These are phyloP conservation scores for Stenogyne calaminthoides DNA, from an alignment of 305 asterid genomes.

Conservation along the genomic window DNA sequence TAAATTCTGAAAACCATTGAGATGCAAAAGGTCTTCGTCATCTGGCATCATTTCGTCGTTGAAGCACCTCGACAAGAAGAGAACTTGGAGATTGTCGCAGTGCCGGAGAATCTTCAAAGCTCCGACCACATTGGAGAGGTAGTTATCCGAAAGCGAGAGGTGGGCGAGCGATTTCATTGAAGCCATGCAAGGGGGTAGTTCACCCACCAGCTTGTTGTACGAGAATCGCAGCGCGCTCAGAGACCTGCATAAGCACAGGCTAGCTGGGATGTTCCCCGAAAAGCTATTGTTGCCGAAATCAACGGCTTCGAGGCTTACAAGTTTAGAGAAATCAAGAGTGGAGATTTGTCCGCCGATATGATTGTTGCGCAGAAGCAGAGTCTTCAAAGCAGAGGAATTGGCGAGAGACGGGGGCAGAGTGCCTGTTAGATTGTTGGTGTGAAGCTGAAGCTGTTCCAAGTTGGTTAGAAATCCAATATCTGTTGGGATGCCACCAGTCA, in stretches of 20 bases:
- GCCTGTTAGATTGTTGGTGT: constrained; percentile 48
- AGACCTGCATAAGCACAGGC: constrained; percentile 53
- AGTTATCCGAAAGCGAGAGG: constrained; percentile 56
- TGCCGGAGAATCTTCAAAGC: constrained; percentile 47
- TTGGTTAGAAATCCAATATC: constrained; percentile 44
- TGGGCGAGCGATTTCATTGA: constrained; percentile 47
- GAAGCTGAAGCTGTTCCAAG: constrained; percentile 56
- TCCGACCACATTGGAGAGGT: constrained; percentile 47
- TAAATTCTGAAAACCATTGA: constrained; percentile 49
- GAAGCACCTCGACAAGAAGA: constrained; percentile 64
- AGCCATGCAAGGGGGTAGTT: constrained; percentile 50
- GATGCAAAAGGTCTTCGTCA: constrained; percentile 36
- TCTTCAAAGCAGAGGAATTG: constrained; percentile 39
- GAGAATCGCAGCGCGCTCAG: constrained; percentile 53
- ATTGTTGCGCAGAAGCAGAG: constrained; percentile 55
- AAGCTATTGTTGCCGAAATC: constrained; percentile 70
- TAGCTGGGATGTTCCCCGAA: constrained; percentile 47
- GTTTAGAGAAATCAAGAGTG: constrained; percentile 54
- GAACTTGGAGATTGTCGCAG: constrained; percentile 49
- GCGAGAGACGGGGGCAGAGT: constrained; percentile 44
- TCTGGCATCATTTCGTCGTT: constrained; percentile 48
- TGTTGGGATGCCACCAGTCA: constrained; percentile 42
- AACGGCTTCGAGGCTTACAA: constrained; percentile 44
- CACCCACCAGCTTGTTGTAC: constrained; percentile 48
- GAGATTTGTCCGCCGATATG: constrained; percentile 44